Percentiles rank a stretch among this genome's conserved stretches.
phyloP scores from a whole-genome alignment of 148 eudicot species.

The Vaccinium darrowii region DNA sequence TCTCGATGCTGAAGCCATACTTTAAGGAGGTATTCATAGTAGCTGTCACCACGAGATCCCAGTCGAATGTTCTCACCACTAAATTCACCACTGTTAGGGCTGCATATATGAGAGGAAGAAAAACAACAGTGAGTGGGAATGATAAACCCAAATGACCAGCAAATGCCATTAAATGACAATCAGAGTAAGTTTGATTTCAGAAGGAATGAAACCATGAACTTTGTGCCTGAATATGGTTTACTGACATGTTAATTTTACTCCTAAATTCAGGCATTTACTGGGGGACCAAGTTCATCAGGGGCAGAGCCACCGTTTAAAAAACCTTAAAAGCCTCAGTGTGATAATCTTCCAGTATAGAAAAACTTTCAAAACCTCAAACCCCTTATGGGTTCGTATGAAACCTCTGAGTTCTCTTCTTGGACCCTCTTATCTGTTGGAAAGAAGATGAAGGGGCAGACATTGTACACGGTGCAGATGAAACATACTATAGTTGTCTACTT shows the following conservation, averaged over 20 bases:
- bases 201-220: not conserved
- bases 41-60: constrained; percentile 99
- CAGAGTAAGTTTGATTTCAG: not conserved
- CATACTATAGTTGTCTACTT: not conserved
- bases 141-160: not conserved
- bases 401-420: not conserved
- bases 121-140: constrained; percentile 11
- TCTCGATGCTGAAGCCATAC: constrained; percentile 84
- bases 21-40: constrained; percentile 92
- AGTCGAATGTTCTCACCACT: constrained; percentile 81
- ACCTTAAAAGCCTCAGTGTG: not conserved
- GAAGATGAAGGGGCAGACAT: not conserved
- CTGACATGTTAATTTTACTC: not conserved
- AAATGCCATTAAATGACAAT: not conserved
- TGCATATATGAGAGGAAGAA: constrained; percentile 31
- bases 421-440: not conserved
- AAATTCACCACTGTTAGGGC: constrained; percentile 83
- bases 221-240: not conserved
- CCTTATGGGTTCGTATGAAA: not conserved
- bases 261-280: not conserved
- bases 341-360: not conserved
- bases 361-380: not conserved
- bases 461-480: not conserved
- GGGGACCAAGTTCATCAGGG: not conserved
- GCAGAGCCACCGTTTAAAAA: not conserved